These are phyloP conservation scores for Pythium plurisporium DNA, from an alignment of 352 stramenopile genomes.

Conservation along the genomic window DNA sequence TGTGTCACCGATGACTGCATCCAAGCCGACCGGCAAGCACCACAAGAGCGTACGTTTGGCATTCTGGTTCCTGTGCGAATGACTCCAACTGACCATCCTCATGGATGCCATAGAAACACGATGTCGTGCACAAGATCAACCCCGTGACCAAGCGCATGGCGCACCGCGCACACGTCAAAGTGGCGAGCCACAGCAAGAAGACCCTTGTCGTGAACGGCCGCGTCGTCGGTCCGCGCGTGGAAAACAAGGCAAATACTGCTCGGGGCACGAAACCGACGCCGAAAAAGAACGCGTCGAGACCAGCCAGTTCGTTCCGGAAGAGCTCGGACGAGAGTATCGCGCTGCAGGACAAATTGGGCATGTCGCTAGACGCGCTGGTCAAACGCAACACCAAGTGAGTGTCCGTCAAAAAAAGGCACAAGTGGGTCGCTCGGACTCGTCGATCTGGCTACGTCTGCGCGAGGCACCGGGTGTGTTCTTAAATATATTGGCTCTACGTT, in stretches of 20 bases:
- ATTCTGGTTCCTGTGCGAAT: not conserved
- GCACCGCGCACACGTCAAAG: conserved; percentile 47
- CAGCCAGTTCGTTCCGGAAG: not conserved
- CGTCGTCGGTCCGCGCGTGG: conserved; percentile 39
- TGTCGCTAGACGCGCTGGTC: conserved; percentile 66
- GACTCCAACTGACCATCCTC: not conserved
- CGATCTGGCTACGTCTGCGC: not conserved
- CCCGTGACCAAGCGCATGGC: conserved; percentile 45
- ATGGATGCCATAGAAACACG: conserved; percentile 13
- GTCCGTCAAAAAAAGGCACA: not conserved
- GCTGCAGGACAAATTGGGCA: conserved; percentile 58
- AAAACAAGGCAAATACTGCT: conserved; percentile 25
- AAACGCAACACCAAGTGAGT: conserved; percentile 28
- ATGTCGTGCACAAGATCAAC: conserved; percentile 29
- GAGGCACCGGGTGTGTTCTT: not conserved
- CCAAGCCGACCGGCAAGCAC: not conserved
- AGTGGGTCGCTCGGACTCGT: not conserved
- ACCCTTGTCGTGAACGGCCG: conserved; percentile 56
- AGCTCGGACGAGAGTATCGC: conserved; percentile 15
- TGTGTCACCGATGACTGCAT: not conserved
- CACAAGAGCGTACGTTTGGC: conserved; percentile 18
- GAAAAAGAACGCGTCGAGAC: conserved; percentile 18
- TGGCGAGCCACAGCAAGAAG: conserved; percentile 28
- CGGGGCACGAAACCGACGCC: not conserved
- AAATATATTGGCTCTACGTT: conserved; percentile 25